Percentiles rank a stretch among this genome's conserved stretches.
Evolutionary conservation across 768 basidiomycete species (phyloP).

Genomic region (Megacollybia marginata): DNA sequence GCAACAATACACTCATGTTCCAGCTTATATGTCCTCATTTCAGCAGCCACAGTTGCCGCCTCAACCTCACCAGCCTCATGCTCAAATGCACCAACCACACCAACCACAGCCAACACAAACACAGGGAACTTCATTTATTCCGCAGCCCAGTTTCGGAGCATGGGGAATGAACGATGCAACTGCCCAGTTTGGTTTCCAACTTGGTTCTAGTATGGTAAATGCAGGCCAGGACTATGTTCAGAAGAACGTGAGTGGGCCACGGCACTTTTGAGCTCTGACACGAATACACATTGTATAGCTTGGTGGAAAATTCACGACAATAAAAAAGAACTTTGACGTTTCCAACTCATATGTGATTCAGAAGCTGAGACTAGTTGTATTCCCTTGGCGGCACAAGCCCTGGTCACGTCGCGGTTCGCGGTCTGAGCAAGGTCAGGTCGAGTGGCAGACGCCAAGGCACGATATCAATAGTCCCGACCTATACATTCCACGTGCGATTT

Average conservation of each 20-base stretch:
- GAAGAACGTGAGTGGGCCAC: conserved; percentile 62
- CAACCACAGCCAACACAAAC: conserved; percentile 27
- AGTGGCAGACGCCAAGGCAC: conserved; percentile 86
- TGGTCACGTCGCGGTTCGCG: conserved; percentile 70
- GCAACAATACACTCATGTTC: conserved; percentile 25
- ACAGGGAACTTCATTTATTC: conserved; percentile 23
- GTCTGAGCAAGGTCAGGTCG: conserved; percentile 57
- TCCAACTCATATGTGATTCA: conserved; percentile 91
- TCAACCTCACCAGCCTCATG: conserved; percentile 18
- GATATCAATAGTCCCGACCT: conserved; percentile 95
- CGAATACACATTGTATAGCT: conserved; percentile 42
- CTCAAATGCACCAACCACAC: conserved; percentile 23
- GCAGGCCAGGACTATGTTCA: conserved; percentile 96
- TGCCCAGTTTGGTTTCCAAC: conserved; percentile 93
- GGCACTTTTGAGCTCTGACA: conserved; percentile 2
- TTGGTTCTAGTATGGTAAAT: conserved; percentile 84
- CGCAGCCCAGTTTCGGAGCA: conserved; percentile 47
- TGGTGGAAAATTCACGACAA: conserved; percentile 62
- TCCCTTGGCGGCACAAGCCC: conserved; percentile 90
- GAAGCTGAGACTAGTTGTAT: conserved; percentile 83
- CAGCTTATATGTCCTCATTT: conserved; percentile 41
- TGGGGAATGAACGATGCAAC: conserved; percentile 92
- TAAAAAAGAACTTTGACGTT: conserved; percentile 94
- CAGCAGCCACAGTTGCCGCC: conserved; percentile 34
- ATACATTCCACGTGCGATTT: conserved; percentile 78